Conservation (phyloP, 805 yeast genomes). For the Wickerhamia fluorescens region DNA sequence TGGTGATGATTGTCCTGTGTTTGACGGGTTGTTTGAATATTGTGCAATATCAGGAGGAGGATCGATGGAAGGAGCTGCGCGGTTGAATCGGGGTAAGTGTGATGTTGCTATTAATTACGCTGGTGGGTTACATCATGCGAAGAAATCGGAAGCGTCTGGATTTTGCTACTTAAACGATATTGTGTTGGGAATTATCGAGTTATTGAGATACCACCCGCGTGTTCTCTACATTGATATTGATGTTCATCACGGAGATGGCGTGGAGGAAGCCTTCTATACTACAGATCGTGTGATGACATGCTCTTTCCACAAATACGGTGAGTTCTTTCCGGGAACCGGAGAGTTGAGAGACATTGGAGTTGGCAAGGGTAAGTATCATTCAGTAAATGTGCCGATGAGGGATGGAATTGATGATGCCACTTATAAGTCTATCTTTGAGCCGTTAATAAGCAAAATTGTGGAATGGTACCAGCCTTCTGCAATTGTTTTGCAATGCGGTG, state of each 20-base stretch:
- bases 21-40: slow-evolving; percentile 71
- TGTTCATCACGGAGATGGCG: slow-evolving; percentile 94
- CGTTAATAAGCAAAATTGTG: slow-evolving; percentile 67
- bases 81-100: slow-evolving; percentile 72
- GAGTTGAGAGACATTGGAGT: slow-evolving; percentile 79
- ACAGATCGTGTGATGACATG: slow-evolving; percentile 89
- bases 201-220: slow-evolving; percentile 76
- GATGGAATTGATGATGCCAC: slow-evolving; percentile 94
- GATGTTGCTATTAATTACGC: slow-evolving; percentile 92
- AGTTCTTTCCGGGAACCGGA: slow-evolving; percentile 92
- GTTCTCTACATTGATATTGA: slow-evolving; percentile 86
- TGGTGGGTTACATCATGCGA: slow-evolving; percentile 92
- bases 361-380: slow-evolving; percentile 74
- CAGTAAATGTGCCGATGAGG: slow-evolving; percentile 79
- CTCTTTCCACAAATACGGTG: slow-evolving; percentile 89
- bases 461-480: slow-evolving; percentile 94
- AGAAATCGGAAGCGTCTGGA: slow-evolving; percentile 83
- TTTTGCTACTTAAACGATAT: slow-evolving; percentile 89
- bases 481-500: slow-evolving; percentile 97
- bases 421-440: slow-evolving; percentile 81
- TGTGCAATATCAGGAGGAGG: slow-evolving; percentile 83
- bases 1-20: slow-evolving; percentile 87
- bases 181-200: slow-evolving; percentile 73
- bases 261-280: slow-evolving; percentile 87
- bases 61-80: slow-evolving; percentile 82